Evolutionary conservation across 805 yeast species (phyloP).

Genomic region (Schwanniomyces yamadae): DNA sequence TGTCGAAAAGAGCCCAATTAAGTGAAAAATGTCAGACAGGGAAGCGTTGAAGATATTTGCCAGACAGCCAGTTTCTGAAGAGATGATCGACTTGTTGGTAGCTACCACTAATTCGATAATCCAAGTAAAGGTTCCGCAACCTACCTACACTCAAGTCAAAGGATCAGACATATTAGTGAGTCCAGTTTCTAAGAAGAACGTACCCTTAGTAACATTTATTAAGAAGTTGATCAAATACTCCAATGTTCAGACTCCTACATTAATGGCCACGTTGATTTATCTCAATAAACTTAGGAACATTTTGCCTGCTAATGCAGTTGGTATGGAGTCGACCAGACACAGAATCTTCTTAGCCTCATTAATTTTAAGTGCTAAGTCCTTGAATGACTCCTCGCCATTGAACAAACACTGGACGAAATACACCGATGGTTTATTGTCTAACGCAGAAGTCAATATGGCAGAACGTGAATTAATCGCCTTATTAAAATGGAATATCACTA

Average conservation of each 20-base stretch:
- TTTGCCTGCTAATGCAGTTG: constrained; percentile 84
- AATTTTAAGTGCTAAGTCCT: constrained; percentile 85
- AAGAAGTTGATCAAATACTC: constrained; percentile 71
- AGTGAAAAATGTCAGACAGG: constrained; percentile 27
- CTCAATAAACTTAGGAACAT: constrained; percentile 71
- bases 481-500: constrained; percentile 80
- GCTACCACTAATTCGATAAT: constrained; percentile 59
- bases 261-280: constrained; percentile 89
- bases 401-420: constrained; percentile 96
- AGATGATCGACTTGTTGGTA: constrained; percentile 59
- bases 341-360: constrained; percentile 87
- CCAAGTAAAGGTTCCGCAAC: constrained; percentile 41
- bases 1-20: no score
- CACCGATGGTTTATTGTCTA: constrained; percentile 78
- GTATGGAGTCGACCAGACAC: constrained; percentile 91
- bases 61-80: constrained; percentile 53
- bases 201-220: constrained; percentile 60
- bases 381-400: constrained; percentile 92
- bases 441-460: constrained; percentile 83
- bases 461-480: constrained; percentile 84
- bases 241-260: constrained; percentile 91
- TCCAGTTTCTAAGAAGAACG: constrained; percentile 21
- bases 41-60: constrained; percentile 55
- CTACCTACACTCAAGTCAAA: constrained; percentile 26
- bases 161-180: constrained; percentile 18